Base-by-base conservation (phyloP, 192 early-diverging fungal species). In the Coemansia sp. region DNA sequence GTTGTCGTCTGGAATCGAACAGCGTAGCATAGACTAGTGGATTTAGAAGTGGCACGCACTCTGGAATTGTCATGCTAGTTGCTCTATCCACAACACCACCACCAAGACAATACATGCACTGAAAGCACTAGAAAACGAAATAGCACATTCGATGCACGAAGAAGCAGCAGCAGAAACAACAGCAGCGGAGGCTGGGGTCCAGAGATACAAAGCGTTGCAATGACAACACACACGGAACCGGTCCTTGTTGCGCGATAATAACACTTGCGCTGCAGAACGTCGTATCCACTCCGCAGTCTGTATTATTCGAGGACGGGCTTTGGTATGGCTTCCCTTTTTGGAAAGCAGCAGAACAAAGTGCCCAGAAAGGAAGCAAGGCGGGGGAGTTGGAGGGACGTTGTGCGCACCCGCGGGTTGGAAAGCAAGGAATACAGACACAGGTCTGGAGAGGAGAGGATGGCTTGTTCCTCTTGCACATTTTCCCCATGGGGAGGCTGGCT, bases 11-110 rank as follows among this genome's bases (percentile, higher is more conserved):
- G 48, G 6, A 50, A 50, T 50, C 22, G 23, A 14, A 28, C 11
- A 29, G 11, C 10, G 27, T 6, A 25, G 48, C 48, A 50, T 28
- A 4, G 41, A 42, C 41, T 42, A 11, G 48, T 50, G 48, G 48
- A 50, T 50, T 50, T 13, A 50, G 48, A 50, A 27, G 48, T 50
- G 48, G 48, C 48, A 50, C 48, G n/a, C 41, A 36, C 11, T 15
- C 15, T 42, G 41, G 41, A 42, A 19, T 19, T 42, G 41, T 42
- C 41, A 42, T 13, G n/a, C n/a, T 17, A 42, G 34, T 11, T n/a
- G n/a, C 41, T 42, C 13, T 42, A 42, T 19, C 13, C n/a, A 15
- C 13, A 42, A 14, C 41, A 42, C 13, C 2, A 37, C 5, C 36
- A 37, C 36, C 36, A 37, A 37, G 36, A 37, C 5, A 37, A 37